These are phyloP conservation scores for Middelhovenomyces tepae DNA, from an alignment of 805 yeast species.

Conservation along the genomic window DNA sequence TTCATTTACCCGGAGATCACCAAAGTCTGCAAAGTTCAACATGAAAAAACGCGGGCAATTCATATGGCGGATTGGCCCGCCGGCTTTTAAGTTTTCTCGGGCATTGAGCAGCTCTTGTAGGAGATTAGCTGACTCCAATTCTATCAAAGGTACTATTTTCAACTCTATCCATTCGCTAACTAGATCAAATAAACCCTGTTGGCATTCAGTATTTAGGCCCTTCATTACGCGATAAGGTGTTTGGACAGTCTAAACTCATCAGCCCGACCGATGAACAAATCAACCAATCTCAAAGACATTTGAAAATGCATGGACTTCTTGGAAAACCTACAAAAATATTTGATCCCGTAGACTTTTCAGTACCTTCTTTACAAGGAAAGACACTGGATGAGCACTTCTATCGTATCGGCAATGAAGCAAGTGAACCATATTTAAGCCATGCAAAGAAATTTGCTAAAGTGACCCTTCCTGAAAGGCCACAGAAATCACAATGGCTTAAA, in stretches of 20 bases:
- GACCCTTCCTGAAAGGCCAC: constrained; percentile 37
- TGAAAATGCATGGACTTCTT: constrained; percentile 53
- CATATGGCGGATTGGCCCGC: too few species aligned
- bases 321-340: constrained; percentile 62
- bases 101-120: too few species aligned
- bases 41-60: too few species aligned
- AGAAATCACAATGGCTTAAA: constrained; percentile 39
- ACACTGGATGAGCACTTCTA: constrained; percentile 80
- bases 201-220: constrained; percentile 25
- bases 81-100: too few species aligned
- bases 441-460: constrained; percentile 36
- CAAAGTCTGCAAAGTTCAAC: too few species aligned
- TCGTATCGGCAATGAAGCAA: constrained; percentile 45
- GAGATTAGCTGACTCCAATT: neutral
- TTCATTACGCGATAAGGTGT: constrained; percentile 15
- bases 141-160: neutral
- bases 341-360: constrained; percentile 46
- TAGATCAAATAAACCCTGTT: constrained; percentile 20
- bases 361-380: constrained; percentile 69
- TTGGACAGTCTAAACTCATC: constrained; percentile 12
- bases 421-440: constrained; percentile 51
- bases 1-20: too few species aligned
- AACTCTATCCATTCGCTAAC: neutral
- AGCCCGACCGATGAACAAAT: constrained; percentile 25
- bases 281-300: constrained; percentile 50